Evolutionary conservation across 148 eudicot genomes (phyloP).

Genomic region (Agrostemma githago): DNA sequence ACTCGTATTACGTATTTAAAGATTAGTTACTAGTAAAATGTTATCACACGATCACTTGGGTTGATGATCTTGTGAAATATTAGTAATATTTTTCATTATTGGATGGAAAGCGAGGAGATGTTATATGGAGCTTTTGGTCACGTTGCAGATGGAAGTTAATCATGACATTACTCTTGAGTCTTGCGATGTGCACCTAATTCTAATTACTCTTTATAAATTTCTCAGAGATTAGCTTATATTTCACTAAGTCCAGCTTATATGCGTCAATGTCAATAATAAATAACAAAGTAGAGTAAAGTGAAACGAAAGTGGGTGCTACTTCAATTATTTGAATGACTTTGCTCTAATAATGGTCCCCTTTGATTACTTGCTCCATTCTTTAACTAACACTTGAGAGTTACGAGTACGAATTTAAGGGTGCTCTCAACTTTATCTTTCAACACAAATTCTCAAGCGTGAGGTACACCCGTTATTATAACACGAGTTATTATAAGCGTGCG

Average conservation of each 20-base stretch:
- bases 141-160: background rate
- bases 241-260: slow-evolving; percentile 10
- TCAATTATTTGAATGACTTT: background rate
- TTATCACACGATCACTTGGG: too few species aligned
- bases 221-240: slow-evolving; percentile 8
- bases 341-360: slow-evolving; percentile 7
- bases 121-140: too few species aligned
- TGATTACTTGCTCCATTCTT: background rate
- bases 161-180: slow-evolving; percentile 11
- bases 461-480: too few species aligned
- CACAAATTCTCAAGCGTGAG: background rate
- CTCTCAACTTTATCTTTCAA: background rate
- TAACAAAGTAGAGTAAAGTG: background rate
- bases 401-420: slow-evolving; percentile 1
- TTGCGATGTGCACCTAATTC: background rate
- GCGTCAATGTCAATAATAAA: slow-evolving; percentile 7
- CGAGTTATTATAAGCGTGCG: too few species aligned
- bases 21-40: too few species aligned
- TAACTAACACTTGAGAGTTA: slow-evolving; percentile 20
- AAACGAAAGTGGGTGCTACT: background rate
- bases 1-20: too few species aligned
- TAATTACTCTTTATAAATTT: background rate
- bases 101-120: slow-evolving; percentile 12
- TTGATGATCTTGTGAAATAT: too few species aligned
- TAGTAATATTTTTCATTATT: too few species aligned